A percentile compares a stretch with the other conserved stretches of the same genome.
Conservation (phyloP, 2,329 filamentous ascomycete genomes). For the Microdochium trichocladiopsis region DNA sequence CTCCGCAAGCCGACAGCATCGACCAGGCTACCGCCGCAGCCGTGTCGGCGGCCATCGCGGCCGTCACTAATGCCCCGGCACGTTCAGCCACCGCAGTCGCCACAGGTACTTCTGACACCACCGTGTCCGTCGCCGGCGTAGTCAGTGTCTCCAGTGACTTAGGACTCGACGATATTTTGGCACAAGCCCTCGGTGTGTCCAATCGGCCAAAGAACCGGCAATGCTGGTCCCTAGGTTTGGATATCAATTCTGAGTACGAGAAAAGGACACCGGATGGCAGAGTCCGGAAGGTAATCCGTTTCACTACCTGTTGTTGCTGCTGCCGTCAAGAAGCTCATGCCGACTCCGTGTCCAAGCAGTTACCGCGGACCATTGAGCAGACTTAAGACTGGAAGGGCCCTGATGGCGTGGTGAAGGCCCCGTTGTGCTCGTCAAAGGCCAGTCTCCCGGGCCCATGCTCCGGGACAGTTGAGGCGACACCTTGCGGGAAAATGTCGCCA, state of each 20-base stretch:
- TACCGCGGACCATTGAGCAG: background rate
- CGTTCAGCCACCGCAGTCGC: no score
- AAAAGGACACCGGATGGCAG: slow-evolving; percentile 9
- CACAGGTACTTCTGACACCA: no score
- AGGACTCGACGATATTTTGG: background rate
- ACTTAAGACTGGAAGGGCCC: slow-evolving; percentile 7
- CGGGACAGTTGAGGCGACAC: slow-evolving; percentile 57
- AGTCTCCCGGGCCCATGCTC: slow-evolving; percentile 61
- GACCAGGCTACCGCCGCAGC: no score
- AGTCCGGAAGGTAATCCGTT: background rate
- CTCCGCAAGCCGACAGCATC: no score
- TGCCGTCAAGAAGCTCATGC: no score
- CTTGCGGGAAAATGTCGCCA: slow-evolving; percentile 60
- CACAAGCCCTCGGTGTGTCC: background rate
- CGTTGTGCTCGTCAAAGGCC: slow-evolving; percentile 56
- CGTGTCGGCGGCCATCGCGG: no score
- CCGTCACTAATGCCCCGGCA: no score
- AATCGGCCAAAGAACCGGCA: slow-evolving; percentile 7
- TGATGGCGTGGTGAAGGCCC: slow-evolving; percentile 13
- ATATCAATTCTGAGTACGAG: slow-evolving; percentile 18
- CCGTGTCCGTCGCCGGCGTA: background rate
- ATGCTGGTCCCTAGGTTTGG: slow-evolving; percentile 15
- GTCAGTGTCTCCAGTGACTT: background rate
- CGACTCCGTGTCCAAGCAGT: background rate
- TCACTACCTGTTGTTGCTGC: background rate